Base-by-base conservation (phyloP, 2,329 filamentous ascomycete species). In the Xylaria sp. region DNA sequence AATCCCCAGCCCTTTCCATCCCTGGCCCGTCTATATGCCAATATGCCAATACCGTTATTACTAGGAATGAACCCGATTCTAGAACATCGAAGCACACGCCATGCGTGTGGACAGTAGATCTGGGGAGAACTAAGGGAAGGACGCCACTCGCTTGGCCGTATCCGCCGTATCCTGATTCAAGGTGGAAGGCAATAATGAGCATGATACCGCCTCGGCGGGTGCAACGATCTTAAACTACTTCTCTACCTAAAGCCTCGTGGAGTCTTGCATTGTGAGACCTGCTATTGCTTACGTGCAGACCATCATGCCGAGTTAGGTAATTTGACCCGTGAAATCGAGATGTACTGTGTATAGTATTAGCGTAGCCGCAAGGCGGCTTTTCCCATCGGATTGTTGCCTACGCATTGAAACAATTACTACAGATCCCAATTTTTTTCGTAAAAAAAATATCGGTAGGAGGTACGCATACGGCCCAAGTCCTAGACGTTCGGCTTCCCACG, bases 81-180 rank as follows among this genome's bases (percentile, higher is more conserved):
- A 47, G 57, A 53, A 68, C 51, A n/a, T 42, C 57, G 9, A 54
- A 48, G 47, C 4, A 53, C 45, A 24, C 30, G 47, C 53, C 59
- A 47, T 24, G 30, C 36, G 27, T 42, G 45, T 50, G 30, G 24
- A 53, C 34, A 14, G 48, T 30, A 32, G 58, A 67, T 67, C 59
- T 58, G 64, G 59, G 62, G 64, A 61, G 36, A 51, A 57, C 34
- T 45, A 47, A 32, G 64, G 50, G 51, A 65, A 24, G 36, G 2
- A 50, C 32, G n/a, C 19, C 53, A 24, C 45, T 50, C 12, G 27
- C 42, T 48, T 30, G 17, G 21, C 30, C 27, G 36, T 21, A 36
- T 36, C 8, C 34, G 24, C 34, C 34, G 34, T 42, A 14, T 14
- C 17, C 11, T 27, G 47, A 45, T 36, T 57, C 11, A 42, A 53